phyloP scores from a whole-genome alignment of 768 basidiomycete genomes.

The Solioccasus polychromus region DNA sequence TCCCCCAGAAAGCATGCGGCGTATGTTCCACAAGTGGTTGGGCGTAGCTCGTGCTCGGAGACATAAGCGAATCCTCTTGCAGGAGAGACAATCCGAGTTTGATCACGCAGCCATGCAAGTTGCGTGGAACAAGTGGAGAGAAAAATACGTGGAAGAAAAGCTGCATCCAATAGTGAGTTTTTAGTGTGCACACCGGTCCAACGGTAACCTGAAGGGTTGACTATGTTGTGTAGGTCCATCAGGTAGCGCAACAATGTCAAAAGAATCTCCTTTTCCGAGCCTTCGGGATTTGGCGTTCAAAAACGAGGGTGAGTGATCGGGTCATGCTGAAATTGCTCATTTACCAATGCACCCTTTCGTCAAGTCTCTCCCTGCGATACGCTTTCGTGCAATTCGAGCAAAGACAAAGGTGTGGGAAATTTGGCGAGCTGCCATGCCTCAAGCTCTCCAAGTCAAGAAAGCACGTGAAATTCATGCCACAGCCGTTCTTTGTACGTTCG shows the following conservation, averaged over 20 bases:
- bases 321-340: background rate
- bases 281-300: slow-evolving; percentile 73
- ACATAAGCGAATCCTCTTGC: slow-evolving; percentile 58
- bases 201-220: slow-evolving; percentile 4
- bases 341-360: slow-evolving; percentile 10
- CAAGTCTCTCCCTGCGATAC: slow-evolving; percentile 77
- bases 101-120: slow-evolving; percentile 46
- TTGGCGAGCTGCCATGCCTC: slow-evolving; percentile 72
- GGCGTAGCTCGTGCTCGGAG: slow-evolving; percentile 54
- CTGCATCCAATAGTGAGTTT: slow-evolving; percentile 61
- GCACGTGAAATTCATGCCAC: slow-evolving; percentile 62
- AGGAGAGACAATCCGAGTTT: slow-evolving; percentile 62
- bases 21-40: slow-evolving; percentile 71
- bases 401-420: slow-evolving; percentile 61
- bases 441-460: slow-evolving; percentile 58
- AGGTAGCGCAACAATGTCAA: slow-evolving; percentile 55
- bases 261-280: slow-evolving; percentile 61
- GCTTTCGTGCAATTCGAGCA: slow-evolving; percentile 60
- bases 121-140: slow-evolving; percentile 81
- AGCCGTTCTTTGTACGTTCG: slow-evolving; percentile 54
- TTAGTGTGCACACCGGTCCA: background rate
- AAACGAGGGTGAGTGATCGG: slow-evolving; percentile 54
- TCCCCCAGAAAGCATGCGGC: slow-evolving; percentile 58
- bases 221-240: slow-evolving; percentile 30
- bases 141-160: slow-evolving; percentile 60